Evolutionary conservation across 768 basidiomycete species (phyloP), one percentile per base, ranked within the genome.

Genomic region (Dentipellis fragilis): DNA sequence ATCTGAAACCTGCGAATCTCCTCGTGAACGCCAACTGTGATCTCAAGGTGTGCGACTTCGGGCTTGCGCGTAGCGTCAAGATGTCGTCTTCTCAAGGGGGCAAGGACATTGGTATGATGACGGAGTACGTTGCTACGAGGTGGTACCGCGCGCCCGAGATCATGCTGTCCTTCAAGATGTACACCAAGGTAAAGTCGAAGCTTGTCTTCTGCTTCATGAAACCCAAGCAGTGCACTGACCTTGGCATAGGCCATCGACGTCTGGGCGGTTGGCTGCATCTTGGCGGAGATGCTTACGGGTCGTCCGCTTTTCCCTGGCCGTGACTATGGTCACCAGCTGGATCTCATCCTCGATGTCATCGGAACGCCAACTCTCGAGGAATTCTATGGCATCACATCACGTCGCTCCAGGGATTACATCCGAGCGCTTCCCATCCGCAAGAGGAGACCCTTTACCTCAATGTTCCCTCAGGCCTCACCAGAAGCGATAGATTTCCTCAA

Each of bases 131-230:
- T 53, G 91, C 92, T 2, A 94, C 93, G 52, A 73, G 92, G 54
- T 94, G 90, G 92, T 95, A 93, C 67, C 82, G 90, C 49, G 92
- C 93, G 0, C 91, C 91, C 0, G 93, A 95, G 69, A 92, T 94
- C 66, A 95, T 95, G 92, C 75, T 93, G 52, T 89, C 87, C 3
- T 93, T 93, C 80, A 90, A 91, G 73, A 87, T 87, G 83, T 86
- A 87, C 66, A 85, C 84, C 55, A 85, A 85, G 75, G 84, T 81
- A 59, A 8, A 8, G n/a, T 49, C 48, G 48, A 23, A n/a, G n/a
- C n/a, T n/a, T n/a, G n/a, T 23, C 19, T 23, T 21, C 4, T 49
- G 6, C 23, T 62, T 39, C 29, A 6, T 6, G 29, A 29, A 29
- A 29, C 38, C 36, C 21, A 39, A 53, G 40, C 35, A 49, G 39